These are phyloP conservation scores for Colletotrichum sp. DNA, from an alignment of 2,329 filamentous ascomycete genomes.

Conservation along the genomic window DNA sequence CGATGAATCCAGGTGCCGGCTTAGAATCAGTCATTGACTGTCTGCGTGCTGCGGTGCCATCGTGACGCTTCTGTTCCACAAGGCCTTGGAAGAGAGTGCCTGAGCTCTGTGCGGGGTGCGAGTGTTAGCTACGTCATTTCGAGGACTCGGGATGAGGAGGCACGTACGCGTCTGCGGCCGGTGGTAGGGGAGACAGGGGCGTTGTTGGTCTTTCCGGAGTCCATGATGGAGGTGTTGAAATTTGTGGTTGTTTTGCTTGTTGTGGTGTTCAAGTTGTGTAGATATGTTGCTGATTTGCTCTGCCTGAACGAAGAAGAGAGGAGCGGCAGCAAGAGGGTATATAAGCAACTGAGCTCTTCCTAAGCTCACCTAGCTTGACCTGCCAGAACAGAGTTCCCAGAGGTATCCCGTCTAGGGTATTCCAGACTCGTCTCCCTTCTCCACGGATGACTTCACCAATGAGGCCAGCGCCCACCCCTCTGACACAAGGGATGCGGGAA, in stretches of 20 bases:
- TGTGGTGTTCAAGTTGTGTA: neutral
- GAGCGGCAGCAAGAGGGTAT: neutral
- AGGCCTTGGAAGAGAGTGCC: constrained; percentile 58
- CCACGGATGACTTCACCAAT: constrained; percentile 23
- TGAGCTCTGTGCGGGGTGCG: constrained; percentile 40
- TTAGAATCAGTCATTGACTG: constrained; percentile 61
- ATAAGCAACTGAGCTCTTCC: constrained; percentile 3
- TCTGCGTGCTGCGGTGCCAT: constrained; percentile 52
- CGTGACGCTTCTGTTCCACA: constrained; percentile 53
- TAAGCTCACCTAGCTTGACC: neutral
- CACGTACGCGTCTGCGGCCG: constrained; percentile 18
- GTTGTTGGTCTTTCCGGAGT: constrained; percentile 16
- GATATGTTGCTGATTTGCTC: neutral
- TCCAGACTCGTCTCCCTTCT: neutral
- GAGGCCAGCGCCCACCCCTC: constrained; percentile 12
- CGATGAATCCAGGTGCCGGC: constrained; percentile 53
- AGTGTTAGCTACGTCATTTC: neutral
- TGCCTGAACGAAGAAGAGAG: accelerated
- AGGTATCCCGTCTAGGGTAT: neutral
- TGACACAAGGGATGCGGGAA: constrained; percentile 23
- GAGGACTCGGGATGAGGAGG: too few relatives aligned
- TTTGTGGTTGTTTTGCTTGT: neutral
- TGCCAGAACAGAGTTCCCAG: neutral
- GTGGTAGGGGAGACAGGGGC: neutral
- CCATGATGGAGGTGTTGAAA: neutral